phyloP scores from a whole-genome alignment of 768 basidiomycete genomes.

The Lentinula sp. region DNA sequence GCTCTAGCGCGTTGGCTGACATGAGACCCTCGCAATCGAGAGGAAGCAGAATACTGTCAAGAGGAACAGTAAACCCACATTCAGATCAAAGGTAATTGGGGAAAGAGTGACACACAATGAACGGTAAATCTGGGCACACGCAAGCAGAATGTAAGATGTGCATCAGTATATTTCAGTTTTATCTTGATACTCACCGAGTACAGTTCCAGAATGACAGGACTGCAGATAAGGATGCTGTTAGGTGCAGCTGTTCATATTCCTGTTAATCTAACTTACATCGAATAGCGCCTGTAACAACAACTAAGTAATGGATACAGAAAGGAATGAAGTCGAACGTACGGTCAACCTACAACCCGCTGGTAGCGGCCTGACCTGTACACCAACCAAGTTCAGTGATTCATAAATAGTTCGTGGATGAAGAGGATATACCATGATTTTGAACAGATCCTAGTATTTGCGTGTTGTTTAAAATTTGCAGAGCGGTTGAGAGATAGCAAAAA shows the following conservation, averaged over 20 bases:
- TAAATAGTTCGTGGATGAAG: background rate
- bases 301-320: background rate
- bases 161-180: background rate
- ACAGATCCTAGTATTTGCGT: conserved; percentile 32
- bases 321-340: conserved; percentile 21
- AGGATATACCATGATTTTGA: conserved; percentile 36
- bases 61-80: background rate
- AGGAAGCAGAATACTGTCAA: conserved; percentile 52
- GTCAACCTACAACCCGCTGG: conserved; percentile 47
- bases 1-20: conserved; percentile 24
- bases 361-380: conserved; percentile 34
- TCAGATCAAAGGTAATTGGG: background rate
- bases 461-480: background rate
- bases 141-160: background rate
- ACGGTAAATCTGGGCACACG: conserved; percentile 35
- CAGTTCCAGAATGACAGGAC: conserved; percentile 53
- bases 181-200: conserved; percentile 29
- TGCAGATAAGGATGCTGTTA: conserved; percentile 9
- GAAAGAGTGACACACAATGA: conserved; percentile 24
- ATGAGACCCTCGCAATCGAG: conserved; percentile 41
- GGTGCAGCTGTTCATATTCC: background rate
- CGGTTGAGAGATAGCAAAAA: background rate
- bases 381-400: background rate
- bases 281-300: conserved; percentile 38
- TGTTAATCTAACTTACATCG: conserved; percentile 30